These are phyloP conservation scores for Chaetomiaceae sp. DNA, from an alignment of 2,329 filamentous ascomycete species.

Conservation along the genomic window DNA sequence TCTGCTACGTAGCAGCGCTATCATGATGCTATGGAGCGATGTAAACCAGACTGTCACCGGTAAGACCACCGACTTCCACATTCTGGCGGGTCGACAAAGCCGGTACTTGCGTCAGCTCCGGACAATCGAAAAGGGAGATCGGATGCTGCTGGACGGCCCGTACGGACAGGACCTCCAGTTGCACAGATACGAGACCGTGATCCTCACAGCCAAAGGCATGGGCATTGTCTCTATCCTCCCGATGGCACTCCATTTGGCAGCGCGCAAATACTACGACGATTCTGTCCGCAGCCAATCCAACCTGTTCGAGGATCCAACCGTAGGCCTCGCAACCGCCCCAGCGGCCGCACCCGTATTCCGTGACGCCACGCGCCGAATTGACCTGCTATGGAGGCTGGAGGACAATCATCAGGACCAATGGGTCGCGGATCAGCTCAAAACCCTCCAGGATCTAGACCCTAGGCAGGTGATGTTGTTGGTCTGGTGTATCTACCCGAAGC, in stretches of 20 bases:
- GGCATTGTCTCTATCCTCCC: slow-evolving; percentile 8
- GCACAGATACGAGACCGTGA: slow-evolving; percentile 5
- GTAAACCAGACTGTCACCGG: slow-evolving; percentile 4
- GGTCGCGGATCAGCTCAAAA: slow-evolving; percentile 1
- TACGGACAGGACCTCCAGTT: slow-evolving; percentile 8
- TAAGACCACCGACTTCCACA: slow-evolving; percentile 10
- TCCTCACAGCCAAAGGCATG: slow-evolving; percentile 9
- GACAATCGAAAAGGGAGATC: slow-evolving; percentile 1
- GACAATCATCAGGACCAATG: slow-evolving; percentile 6
- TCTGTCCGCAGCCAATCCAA: slow-evolving; percentile 6
- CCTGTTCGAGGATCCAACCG: not conserved
- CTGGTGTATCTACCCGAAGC: slow-evolving; percentile 8
- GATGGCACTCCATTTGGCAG: slow-evolving; percentile 8
- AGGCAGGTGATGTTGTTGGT: slow-evolving; percentile 1
- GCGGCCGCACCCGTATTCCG: slow-evolving; percentile 1
- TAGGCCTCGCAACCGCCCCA: not conserved
- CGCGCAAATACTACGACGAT: slow-evolving; percentile 5
- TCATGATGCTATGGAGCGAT: slow-evolving; percentile 11
- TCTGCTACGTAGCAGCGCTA: slow-evolving; percentile 1
- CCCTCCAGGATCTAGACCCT: slow-evolving; percentile 1
- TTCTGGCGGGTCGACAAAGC: slow-evolving; percentile 5
- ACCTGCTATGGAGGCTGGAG: slow-evolving; percentile 11
- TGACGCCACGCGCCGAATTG: slow-evolving; percentile 5
- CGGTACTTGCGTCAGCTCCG: slow-evolving; percentile 7
- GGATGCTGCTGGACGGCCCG: slow-evolving; percentile 5